Percentiles rank a stretch among this genome's conserved stretches.
Evolutionary conservation across 768 basidiomycete genomes (phyloP).

Genomic region (Rhodosporidiobolus odoratus): DNA sequence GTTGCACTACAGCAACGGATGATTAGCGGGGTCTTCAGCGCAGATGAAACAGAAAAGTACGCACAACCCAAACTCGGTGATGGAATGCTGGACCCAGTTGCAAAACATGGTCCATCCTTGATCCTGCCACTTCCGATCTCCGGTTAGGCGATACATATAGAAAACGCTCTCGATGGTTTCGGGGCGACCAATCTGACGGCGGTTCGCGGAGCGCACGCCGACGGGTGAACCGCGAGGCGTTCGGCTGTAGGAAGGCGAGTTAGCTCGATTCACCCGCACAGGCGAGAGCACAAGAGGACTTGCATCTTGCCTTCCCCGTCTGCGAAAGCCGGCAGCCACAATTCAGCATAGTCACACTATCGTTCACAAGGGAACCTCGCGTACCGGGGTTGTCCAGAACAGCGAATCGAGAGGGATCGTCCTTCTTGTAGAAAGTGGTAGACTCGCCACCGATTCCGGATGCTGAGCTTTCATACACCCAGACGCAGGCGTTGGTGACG

Average conservation of each 20-base stretch:
- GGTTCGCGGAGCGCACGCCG: conserved; percentile 41
- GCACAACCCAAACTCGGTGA: conserved; percentile 25
- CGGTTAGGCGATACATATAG: conserved; percentile 48
- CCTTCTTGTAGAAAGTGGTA: conserved; percentile 28
- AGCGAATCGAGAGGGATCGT: conserved; percentile 16
- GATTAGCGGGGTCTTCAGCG: neutral
- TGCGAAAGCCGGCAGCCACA: too few relatives aligned
- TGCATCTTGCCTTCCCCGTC: neutral
- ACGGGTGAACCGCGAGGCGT: conserved; percentile 35
- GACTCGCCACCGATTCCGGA: conserved; percentile 39
- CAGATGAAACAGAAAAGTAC: neutral
- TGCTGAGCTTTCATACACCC: conserved; percentile 42
- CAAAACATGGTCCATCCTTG: conserved; percentile 51
- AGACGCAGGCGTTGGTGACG: conserved; percentile 48
- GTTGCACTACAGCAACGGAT: conserved; percentile 11
- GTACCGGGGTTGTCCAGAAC: neutral
- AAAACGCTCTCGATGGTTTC: conserved; percentile 50
- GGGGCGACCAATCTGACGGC: conserved; percentile 47
- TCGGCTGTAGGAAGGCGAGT: neutral
- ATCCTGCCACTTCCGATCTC: conserved; percentile 50
- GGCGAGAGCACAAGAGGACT: neutral
- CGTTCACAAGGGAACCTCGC: too few relatives aligned
- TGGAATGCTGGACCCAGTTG: conserved; percentile 21
- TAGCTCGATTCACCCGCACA: neutral
- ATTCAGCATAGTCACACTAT: too few relatives aligned